Base-by-base conservation (phyloP, 202 grass and related monocot species). In the Brachypodium distachyon region DNA sequence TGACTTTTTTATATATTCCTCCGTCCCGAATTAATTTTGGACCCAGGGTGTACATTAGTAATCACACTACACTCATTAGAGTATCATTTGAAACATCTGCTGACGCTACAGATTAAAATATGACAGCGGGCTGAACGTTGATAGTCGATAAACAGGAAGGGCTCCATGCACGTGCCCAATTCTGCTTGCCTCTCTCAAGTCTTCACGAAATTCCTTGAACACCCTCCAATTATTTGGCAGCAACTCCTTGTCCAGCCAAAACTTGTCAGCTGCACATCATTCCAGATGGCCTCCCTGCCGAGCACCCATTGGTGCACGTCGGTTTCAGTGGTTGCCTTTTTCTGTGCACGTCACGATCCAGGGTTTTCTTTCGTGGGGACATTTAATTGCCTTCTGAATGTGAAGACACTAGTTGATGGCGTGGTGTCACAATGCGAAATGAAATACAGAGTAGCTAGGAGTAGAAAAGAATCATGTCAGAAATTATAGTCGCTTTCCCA, bases 281-380 rank as follows among this genome's bases (percentile, higher is more conserved):
- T 76, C 54, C 44, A 23, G 5, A 62, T 58, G 21, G 31, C 66
- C 47, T 22, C 23, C 8, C 29, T 36, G 54, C 43, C 41, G 12
- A 39, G 27, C 55, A 9, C 17, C 1, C 0, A 32, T 61, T 72
- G 33, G 66, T 40, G 22, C 73, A 87, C 67, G 74, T 44, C n/a
- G 11, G 41, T 9, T 13, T n/a, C 9, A 1, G 39, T 32, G 58
- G 40, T n/a, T 25, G 25, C 47, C 32, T 67, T 17, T 81, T 67
- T 21, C 21, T 4, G 12, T 60, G 46, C 38, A 86, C 38, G 64
- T 86, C 78, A 82, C 72, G 47, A 31, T 67, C 73, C 41, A 9
- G 4, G 77, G 29, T 12, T 47, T n/a, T 47, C 40, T 3, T 23
- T 23, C 13, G 12, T 34, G 0, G 34, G 16, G 16, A 34, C 8